Base-by-base conservation (phyloP, 179 eudicot genomes). In the Carnegiea gigantea region DNA sequence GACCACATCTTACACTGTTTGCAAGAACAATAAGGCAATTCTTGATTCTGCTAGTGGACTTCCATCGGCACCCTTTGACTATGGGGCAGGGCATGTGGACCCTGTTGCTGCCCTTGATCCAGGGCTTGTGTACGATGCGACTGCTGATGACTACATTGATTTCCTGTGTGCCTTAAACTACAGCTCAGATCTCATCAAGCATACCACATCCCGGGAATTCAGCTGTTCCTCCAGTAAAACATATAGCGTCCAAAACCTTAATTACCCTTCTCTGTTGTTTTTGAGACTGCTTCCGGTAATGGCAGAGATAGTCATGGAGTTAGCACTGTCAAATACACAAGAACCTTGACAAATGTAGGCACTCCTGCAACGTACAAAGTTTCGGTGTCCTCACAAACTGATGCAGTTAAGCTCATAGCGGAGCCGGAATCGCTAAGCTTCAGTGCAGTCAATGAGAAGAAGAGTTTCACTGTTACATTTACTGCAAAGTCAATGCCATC, bases 91-190 rank as follows among this genome's bases (percentile, higher is more conserved):
- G 53, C 95, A 94, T 51, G 98, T 94, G 26, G 84, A 90, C 81
- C 98, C 93, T 0, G 73, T 90, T 33, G 80, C 86, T 67, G 97
- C 98, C 59, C 90, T 93, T 70, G 93, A 94, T 78, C 98, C 98
- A 9, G 98, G 98, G 15, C 91, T 94, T 10, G 91, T 93, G 33
- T 94, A 94, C 33, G 94, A 94, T 67, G 89, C 88, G 9, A 83
- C 85, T 4, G 83, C 80, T 21, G 85, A 89, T 3, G 91, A 94
- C 83, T 94, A 94, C 81, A 49, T 91, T 21, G 88, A 82, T 10
- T 94, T 94, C 80, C 92, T 94, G 14, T 94, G 98, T 80, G 98
- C 98, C 80, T 78, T 91, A 28, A 88, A 88, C 82, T 94, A 93
- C 82, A 90, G 81, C 80, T 81, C 95, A 13, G 84, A 76, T 24